Evolutionary conservation across 2,329 filamentous ascomycete species (phyloP), one percentile per base, ranked within the genome.

Genomic region (Talaromyces sp.): DNA sequence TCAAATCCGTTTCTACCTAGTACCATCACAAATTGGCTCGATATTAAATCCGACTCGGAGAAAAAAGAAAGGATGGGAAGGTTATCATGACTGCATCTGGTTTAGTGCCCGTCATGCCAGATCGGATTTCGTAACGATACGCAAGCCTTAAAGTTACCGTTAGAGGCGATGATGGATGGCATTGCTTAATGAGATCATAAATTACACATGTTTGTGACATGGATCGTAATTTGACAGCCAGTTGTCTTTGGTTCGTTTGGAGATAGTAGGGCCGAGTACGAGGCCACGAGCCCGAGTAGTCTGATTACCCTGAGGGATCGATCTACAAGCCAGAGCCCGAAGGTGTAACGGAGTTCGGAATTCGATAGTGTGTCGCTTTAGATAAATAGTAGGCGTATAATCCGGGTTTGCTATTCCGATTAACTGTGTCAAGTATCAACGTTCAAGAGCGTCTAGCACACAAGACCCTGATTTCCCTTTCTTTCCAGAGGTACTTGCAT

Each of bases 1-100:
- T 49, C 45, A 22, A 45, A 25, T 47, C 22, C 25, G 47, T 27
- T 15, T 22, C 10, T 1, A 22, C n/a, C n/a, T n/a, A n/a, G n/a
- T n/a, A n/a, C 22, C 5, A 47, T n/a, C 19, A 22, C 43, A 47
- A 47, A 19, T 47, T 43, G 34, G 22, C 25, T 38, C 34, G 19
- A 19, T 27, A 17, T 61, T 61, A 61, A 51, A 61, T 61, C 45
- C 45, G 59, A 25, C 19, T 61, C 59, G 59, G 59, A 61, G 31
- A 51, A 51, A 49, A 51, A 36, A 51, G 8, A 61, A 27, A 61
- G n/a, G 47, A 29, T 11, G 15, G 22, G 58, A 27, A 59, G 38
- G 38, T 65, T 63, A 64, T 67, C 62, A 11, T 68, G 58, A 38
- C 63, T 54, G 34, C 58, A 59, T 53, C 61, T 53, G n/a, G 61